Conservation (phyloP, 73 alveolate species). For the Symbiodinium natans region DNA sequence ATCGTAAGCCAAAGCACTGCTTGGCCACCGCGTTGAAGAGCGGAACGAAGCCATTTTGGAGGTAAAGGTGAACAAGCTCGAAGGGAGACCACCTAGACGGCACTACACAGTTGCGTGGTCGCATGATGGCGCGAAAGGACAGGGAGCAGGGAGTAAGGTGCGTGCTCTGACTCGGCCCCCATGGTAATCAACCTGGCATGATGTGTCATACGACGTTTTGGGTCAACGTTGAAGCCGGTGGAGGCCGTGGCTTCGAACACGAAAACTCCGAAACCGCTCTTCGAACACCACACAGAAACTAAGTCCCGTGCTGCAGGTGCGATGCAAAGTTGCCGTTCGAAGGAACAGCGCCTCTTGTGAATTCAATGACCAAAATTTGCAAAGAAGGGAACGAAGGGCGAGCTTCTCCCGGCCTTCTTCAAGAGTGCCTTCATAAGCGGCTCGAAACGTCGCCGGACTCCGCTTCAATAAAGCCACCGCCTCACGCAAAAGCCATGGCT, state of each 20-base stretch:
- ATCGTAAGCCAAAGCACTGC: neutral
- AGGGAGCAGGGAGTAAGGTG: too few species aligned
- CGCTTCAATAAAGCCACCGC: conserved; percentile 32
- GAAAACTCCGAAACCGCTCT: too few species aligned
- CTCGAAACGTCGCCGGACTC: conserved; percentile 67
- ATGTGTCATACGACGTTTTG: too few species aligned
- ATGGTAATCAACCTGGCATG: conserved; percentile 11
- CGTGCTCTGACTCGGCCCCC: conserved; percentile 76
- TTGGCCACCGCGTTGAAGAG: conserved; percentile 48
- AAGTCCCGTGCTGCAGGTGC: conserved; percentile 17
- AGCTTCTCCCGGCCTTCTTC: conserved; percentile 46
- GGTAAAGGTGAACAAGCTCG: conserved; percentile 59
- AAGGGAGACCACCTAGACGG: conserved; percentile 57
- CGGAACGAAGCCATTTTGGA: conserved; percentile 73
- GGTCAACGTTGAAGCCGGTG: too few species aligned
- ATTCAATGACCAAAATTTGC: neutral
- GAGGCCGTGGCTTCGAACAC: too few species aligned
- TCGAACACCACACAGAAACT: neutral
- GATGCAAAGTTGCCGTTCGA: conserved; percentile 71
- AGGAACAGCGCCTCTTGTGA: neutral
- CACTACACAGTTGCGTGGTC: neutral
- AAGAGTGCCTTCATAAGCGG: conserved; percentile 86
- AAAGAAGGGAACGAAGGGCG: too few species aligned
- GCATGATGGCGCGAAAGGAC: too few species aligned
- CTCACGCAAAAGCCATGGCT: neutral